phyloP scores from a whole-genome alignment of 1,139 yeast genomes.

The Dujonia santamariae region DNA sequence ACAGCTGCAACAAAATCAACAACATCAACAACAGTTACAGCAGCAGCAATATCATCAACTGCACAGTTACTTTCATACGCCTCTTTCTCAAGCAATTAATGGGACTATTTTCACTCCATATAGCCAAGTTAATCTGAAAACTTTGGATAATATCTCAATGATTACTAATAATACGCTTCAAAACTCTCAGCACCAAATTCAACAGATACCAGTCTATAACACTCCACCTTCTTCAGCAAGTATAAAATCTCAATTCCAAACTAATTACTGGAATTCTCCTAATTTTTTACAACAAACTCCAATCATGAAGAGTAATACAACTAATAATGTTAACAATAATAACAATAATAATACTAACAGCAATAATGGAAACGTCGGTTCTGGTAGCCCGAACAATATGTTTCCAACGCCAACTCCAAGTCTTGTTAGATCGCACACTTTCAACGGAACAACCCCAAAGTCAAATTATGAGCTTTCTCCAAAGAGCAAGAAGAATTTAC shows the following conservation, averaged over 20 bases:
- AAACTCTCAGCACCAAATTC: neutral
- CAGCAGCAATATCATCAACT: slow-evolving; percentile 1
- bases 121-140: slow-evolving; percentile 27
- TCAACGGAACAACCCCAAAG: neutral
- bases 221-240: slow-evolving; percentile 18
- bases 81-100: slow-evolving; percentile 18
- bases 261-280: slow-evolving; percentile 10
- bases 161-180: slow-evolving; percentile 17
- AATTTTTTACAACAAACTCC: slow-evolving; percentile 1
- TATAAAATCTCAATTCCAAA: slow-evolving; percentile 14
- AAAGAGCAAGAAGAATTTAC: slow-evolving; percentile 16
- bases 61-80: slow-evolving; percentile 16
- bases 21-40: slow-evolving; percentile 3
- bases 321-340: neutral
- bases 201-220: slow-evolving; percentile 11
- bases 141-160: slow-evolving; percentile 35
- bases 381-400: neutral
- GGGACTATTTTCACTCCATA: slow-evolving; percentile 18
- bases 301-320: neutral
- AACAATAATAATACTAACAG: no score
- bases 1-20: neutral
- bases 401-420: slow-evolving; percentile 5
- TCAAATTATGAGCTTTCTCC: neutral
- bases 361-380: no score
- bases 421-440: neutral